Conservation (phyloP, 2,329 filamentous ascomycete species). For the Biscogniauxia mediterranea region DNA sequence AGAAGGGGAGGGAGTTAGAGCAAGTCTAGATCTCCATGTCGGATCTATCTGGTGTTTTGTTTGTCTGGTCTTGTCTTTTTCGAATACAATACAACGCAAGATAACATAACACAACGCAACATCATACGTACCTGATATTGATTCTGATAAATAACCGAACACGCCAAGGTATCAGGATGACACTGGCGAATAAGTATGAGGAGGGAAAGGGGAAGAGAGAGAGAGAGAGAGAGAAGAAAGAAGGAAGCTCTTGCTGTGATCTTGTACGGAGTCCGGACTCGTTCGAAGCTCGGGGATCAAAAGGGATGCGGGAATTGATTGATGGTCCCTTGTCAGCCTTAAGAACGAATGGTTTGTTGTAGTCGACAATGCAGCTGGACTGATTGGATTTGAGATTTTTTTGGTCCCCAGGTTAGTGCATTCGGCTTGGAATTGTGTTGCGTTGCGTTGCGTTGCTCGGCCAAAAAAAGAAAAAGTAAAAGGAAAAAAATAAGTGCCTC, state of each 20-base stretch:
- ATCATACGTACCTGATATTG: not conserved
- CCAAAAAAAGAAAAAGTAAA: not conserved
- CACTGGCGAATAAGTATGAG: not conserved
- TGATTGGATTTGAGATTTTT: not conserved
- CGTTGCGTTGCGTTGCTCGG: not conserved
- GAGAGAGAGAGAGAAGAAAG: not conserved
- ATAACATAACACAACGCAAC: not conserved
- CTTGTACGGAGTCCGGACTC: not conserved
- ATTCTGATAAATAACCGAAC: not conserved
- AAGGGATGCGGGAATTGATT: not conserved
- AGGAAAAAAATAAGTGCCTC: constrained; percentile 3
- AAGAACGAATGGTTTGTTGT: not conserved
- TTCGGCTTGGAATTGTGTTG: too few species aligned
- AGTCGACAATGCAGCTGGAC: not conserved
- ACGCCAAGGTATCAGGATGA: not conserved
- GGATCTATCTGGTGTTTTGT: not conserved
- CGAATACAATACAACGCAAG: not conserved
- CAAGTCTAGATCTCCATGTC: too few species aligned
- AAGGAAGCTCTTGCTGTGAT: not conserved
- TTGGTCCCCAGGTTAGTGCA: not conserved
- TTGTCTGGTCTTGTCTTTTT: not conserved
- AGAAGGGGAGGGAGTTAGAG: too few species aligned
- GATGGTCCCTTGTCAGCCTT: not conserved
- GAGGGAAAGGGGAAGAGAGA: too few species aligned
- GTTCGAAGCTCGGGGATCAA: not conserved